Base-by-base conservation (phyloP, 1,284 basidiomycete species). In the Cerrena zonata region DNA sequence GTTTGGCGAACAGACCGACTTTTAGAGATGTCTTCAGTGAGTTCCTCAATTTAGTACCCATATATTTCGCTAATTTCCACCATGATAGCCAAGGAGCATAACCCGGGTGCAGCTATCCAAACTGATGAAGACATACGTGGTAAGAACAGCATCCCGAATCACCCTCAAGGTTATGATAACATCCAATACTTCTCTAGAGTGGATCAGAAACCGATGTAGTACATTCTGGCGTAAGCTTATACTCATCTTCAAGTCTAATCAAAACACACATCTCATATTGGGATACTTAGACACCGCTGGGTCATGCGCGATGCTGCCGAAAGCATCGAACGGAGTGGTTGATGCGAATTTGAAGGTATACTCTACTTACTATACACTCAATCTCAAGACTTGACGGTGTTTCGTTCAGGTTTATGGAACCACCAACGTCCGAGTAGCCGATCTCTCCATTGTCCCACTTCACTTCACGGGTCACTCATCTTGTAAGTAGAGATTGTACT, bases 81-180 rank as follows among this genome's bases (percentile, higher is more conserved):
- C 30, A 3, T 13, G 4, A 15, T 45, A 58, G 59, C 52, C 19
- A 60, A 60, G 37, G 72, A 76, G 50, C 44, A 69, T 5, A 62
- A 65, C 40, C 76, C 75, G n/a, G 74, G 74, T 0, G 61, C 64
- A 2, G 56, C 61, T 1, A 58, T 66, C 26, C 49, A 56, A 27
- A 51, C 30, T 42, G 56, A 63, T 36, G 56, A 49, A 21, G 44
- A 58, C 39, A 39, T 57, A 4, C 53, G 58, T 5, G 58, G 65
- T 66, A 51, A 41, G 10, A 37, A 34, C 7, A 15, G 26, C 24
- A 4, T 18, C 10, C 5, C 5, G 12, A 24, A 36, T n/a, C 27
- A 3, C 25, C 12, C 15, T 21, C 11, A 3, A 7, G 26, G 4
- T 13, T 24, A 21, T 34, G 30, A 15, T 36, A 37, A 27, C 53